These are phyloP conservation scores for Eucalyptus cloeziana DNA, from an alignment of 345 rosid species.

Conservation along the genomic window DNA sequence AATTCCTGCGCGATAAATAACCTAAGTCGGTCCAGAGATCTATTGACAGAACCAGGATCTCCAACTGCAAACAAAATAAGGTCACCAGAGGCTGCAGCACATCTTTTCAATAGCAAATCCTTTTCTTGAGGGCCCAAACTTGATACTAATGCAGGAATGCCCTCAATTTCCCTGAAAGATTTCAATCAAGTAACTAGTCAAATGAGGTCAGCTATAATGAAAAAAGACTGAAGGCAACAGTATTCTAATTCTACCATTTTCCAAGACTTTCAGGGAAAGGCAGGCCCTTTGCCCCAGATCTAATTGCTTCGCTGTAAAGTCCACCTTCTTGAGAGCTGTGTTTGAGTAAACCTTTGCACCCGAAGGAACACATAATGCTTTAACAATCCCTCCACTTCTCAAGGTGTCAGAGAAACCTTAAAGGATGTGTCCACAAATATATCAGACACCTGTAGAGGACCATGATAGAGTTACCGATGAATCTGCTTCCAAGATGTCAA, in stretches of 20 bases:
- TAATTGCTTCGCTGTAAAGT: slow-evolving; percentile 65
- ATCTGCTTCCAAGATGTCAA: background rate
- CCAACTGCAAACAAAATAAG: slow-evolving; percentile 92
- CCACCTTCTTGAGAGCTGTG: slow-evolving; percentile 91
- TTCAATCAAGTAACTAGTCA: background rate
- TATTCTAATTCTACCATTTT: slow-evolving; percentile 44
- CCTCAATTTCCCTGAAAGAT: slow-evolving; percentile 51
- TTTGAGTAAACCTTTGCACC: slow-evolving; percentile 72
- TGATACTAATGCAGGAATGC: slow-evolving; percentile 64
- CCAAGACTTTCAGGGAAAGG: slow-evolving; percentile 86
- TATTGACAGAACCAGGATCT: slow-evolving; percentile 54
- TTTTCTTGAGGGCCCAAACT: slow-evolving; percentile 44
- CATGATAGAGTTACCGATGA: background rate
- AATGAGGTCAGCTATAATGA: background rate
- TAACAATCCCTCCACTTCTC: slow-evolving; percentile 64
- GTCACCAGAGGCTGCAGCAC: slow-evolving; percentile 75
- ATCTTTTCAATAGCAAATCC: slow-evolving; percentile 36
- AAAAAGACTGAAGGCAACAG: background rate
- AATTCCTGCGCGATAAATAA: slow-evolving; percentile 53
- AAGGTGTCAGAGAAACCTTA: slow-evolving; percentile 61
- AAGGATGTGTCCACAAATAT: slow-evolving; percentile 55
- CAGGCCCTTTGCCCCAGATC: slow-evolving; percentile 93
- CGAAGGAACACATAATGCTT: slow-evolving; percentile 66
- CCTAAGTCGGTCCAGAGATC: slow-evolving; percentile 75
- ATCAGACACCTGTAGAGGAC: slow-evolving; percentile 61